phyloP scores from a whole-genome alignment of 805 yeast genomes.

The Diddensiella caesifluorescens region DNA sequence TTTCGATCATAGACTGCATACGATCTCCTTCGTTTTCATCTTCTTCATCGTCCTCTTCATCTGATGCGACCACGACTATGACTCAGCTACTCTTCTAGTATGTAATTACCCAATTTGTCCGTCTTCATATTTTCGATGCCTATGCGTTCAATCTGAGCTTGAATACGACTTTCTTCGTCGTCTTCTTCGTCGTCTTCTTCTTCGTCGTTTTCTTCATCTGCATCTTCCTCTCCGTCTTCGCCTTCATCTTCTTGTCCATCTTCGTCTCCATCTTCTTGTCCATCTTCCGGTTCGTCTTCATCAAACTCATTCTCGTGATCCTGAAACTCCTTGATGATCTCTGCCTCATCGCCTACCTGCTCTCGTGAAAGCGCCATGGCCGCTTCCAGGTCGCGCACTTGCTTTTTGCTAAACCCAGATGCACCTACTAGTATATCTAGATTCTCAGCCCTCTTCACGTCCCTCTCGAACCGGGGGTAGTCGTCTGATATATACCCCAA shows the following conservation, averaged over 20 bases:
- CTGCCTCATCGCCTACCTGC: slow-evolving; percentile 38
- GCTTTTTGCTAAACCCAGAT: slow-evolving; percentile 69
- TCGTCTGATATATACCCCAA: slow-evolving; percentile 74
- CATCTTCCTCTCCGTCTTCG: slow-evolving; percentile 35
- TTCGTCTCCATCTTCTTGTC: slow-evolving; percentile 33
- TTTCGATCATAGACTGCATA: too few species aligned
- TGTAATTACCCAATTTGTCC: slow-evolving; percentile 80
- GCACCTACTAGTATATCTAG: slow-evolving; percentile 89
- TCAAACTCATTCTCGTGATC: slow-evolving; percentile 39
- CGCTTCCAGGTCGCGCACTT: slow-evolving; percentile 61
- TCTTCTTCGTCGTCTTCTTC: slow-evolving; percentile 18
- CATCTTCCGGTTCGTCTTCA: slow-evolving; percentile 36
- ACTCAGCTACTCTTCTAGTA: slow-evolving; percentile 50
- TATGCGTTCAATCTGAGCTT: slow-evolving; percentile 30
- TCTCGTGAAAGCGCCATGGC: slow-evolving; percentile 51
- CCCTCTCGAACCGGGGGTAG: slow-evolving; percentile 76
- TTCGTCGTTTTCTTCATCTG: slow-evolving; percentile 23
- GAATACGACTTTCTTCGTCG: slow-evolving; percentile 38
- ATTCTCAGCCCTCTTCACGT: slow-evolving; percentile 59
- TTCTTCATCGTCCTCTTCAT: slow-evolving; percentile 29
- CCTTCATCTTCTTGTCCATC: slow-evolving; percentile 34
- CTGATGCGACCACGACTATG: too few species aligned
- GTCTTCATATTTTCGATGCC: slow-evolving; percentile 47
- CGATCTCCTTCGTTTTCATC: slow-evolving; percentile 35
- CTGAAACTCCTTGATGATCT: slow-evolving; percentile 32